Conservation (phyloP, 352 stramenopile species). For the Pythium dissotocum region DNA sequence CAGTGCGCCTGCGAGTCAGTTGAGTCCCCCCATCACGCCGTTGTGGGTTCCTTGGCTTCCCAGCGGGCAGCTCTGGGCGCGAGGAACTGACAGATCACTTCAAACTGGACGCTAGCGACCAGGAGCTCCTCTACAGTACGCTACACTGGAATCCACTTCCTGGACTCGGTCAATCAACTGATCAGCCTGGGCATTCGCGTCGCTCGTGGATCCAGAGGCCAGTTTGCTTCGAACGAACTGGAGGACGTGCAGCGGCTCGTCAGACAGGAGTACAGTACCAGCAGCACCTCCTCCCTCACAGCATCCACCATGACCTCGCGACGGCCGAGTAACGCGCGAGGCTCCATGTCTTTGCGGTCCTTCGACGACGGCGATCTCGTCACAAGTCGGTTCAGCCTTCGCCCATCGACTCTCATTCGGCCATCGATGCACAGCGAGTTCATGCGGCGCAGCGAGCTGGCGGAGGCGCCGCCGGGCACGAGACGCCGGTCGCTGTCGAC, state of each 20-base stretch:
- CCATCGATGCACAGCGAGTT: constrained; percentile 27
- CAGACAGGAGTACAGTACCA: neutral
- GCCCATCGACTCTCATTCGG: constrained; percentile 12
- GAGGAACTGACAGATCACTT: neutral
- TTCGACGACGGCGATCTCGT: constrained; percentile 4
- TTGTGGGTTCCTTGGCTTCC: neutral
- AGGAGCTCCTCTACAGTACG: neutral
- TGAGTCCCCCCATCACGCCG: neutral
- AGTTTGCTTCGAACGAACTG: neutral
- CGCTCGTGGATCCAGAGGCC: neutral
- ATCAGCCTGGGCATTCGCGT: neutral
- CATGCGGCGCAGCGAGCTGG: constrained; percentile 13
- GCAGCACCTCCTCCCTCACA: neutral
- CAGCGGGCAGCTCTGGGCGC: constrained; percentile 1
- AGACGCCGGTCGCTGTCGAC: constrained; percentile 18
- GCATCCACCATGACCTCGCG: neutral
- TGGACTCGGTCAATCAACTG: neutral
- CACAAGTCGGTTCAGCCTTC: neutral
- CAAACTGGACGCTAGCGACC: neutral
- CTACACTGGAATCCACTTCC: neutral
- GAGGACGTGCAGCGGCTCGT: neutral
- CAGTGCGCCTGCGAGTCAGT: too few relatives aligned
- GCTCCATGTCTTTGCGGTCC: neutral
- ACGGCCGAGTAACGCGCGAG: neutral
- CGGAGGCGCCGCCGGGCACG: neutral